These are phyloP conservation scores for Paecilomyces sp. DNA, from an alignment of 2,329 filamentous ascomycete genomes.

Conservation along the genomic window DNA sequence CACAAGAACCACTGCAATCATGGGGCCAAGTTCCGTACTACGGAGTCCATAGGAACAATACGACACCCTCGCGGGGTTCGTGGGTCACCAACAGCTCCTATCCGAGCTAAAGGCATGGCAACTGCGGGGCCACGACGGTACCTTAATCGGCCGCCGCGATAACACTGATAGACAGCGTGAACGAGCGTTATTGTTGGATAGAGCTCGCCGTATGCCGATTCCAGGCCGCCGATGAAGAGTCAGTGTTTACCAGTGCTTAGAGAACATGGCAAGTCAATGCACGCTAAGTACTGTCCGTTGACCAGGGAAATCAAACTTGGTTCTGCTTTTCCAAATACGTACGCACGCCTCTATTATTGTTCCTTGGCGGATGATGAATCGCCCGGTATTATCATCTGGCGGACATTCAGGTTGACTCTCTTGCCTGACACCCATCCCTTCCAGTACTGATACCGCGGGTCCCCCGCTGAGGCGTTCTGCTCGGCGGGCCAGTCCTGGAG, in stretches of 20 bases:
- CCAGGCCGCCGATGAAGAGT: background rate
- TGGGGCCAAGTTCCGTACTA: background rate
- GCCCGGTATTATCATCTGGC: slow-evolving; percentile 64
- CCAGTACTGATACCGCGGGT: slow-evolving; percentile 57
- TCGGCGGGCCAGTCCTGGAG: slow-evolving; percentile 65
- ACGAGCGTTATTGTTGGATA: background rate
- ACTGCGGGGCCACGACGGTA: background rate
- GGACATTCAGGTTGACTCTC: slow-evolving; percentile 83
- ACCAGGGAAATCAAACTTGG: background rate
- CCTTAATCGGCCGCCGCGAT: background rate
- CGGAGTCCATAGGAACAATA: background rate
- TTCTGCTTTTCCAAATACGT: background rate
- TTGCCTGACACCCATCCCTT: slow-evolving; percentile 82
- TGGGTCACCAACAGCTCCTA: background rate
- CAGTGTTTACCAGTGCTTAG: background rate
- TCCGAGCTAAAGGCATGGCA: background rate
- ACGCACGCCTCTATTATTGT: background rate
- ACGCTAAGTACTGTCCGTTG: background rate
- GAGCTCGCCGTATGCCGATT: background rate
- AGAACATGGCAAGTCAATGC: background rate
- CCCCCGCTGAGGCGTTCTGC: slow-evolving; percentile 30
- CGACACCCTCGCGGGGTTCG: background rate
- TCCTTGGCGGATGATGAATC: slow-evolving; percentile 22
- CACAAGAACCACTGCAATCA: background rate
- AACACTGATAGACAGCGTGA: background rate